Evolutionary conservation across 129 eudicot species (phyloP).

Genomic region (Flaveria bidentis): DNA sequence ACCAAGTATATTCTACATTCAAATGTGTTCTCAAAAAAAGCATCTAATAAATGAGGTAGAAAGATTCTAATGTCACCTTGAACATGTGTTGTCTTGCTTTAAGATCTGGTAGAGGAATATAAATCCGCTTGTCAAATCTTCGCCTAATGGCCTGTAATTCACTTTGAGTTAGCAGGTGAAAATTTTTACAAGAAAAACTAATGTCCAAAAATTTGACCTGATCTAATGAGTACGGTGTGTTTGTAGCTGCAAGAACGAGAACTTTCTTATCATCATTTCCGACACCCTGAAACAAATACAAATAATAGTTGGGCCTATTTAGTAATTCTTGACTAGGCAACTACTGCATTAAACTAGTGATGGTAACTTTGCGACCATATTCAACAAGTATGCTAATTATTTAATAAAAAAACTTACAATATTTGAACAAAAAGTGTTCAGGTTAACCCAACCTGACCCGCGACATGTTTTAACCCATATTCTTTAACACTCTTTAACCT

Average conservation of each 20-base stretch:
- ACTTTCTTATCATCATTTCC: constrained; percentile 65
- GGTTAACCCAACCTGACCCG: background rate
- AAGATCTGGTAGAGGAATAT: constrained; percentile 60
- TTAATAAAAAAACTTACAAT: background rate
- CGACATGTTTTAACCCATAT: background rate
- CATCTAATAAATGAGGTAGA: background rate
- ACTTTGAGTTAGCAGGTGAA: constrained; percentile 9
- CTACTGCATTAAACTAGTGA: background rate
- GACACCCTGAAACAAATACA: constrained; percentile 53
- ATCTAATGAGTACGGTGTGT: constrained; percentile 70
- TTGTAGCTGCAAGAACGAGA: constrained; percentile 78
- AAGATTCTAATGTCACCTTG: constrained; percentile 36
- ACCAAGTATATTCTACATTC: background rate
- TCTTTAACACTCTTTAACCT: background rate
- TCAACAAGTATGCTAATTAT: background rate
- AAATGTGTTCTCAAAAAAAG: background rate
- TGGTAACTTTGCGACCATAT: background rate
- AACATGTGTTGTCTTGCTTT: constrained; percentile 72
- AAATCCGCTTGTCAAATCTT: constrained; percentile 58
- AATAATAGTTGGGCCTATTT: constrained; percentile 7
- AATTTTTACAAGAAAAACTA: background rate
- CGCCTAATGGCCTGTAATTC: constrained; percentile 55
- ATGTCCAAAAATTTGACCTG: constrained; percentile 43
- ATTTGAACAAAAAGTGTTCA: background rate
- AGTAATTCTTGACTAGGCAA: background rate